These are phyloP conservation scores for Phytopythium sindhum DNA, from an alignment of 352 stramenopile genomes.

Conservation along the genomic window DNA sequence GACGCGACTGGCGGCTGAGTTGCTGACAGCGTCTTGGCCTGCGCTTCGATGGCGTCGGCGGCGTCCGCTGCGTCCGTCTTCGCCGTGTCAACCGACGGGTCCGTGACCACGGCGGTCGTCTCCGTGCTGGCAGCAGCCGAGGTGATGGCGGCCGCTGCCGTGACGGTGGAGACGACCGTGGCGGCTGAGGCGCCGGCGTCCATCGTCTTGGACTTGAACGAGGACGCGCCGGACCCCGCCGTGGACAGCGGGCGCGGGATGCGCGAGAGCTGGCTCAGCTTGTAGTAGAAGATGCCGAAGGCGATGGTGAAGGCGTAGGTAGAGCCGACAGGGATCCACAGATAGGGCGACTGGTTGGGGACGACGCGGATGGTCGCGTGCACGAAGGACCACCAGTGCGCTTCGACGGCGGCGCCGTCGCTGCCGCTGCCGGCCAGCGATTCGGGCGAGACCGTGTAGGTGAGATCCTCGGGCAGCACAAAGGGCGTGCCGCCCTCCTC, in stretches of 20 bases:
- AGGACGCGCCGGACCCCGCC: neutral
- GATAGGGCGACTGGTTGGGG: slow-evolving; percentile 68
- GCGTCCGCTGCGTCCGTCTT: neutral
- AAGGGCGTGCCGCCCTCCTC: slow-evolving; percentile 6
- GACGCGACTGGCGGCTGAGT: neutral
- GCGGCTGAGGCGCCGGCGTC: slow-evolving; percentile 6
- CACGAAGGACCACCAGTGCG: slow-evolving; percentile 74
- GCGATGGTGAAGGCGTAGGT: slow-evolving; percentile 76
- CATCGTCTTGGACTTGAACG: slow-evolving; percentile 5
- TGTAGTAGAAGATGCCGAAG: slow-evolving; percentile 69
- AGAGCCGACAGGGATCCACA: slow-evolving; percentile 72
- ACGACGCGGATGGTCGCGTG: slow-evolving; percentile 80
- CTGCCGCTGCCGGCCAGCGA: neutral
- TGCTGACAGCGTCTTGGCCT: neutral
- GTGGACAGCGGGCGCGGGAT: slow-evolving; percentile 34
- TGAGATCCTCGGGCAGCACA: neutral
- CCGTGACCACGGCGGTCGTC: neutral
- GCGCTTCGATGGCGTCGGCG: neutral
- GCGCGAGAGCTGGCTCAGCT: slow-evolving; percentile 57
- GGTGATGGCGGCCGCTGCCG: slow-evolving; percentile 5
- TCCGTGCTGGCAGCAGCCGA: neutral
- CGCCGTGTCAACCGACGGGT: neutral
- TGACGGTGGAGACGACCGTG: slow-evolving; percentile 8
- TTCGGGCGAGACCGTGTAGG: neutral
- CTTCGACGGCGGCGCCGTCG: slow-evolving; percentile 11